Conservation (phyloP, 129 eudicot species). For the Calendula officinalis region DNA sequence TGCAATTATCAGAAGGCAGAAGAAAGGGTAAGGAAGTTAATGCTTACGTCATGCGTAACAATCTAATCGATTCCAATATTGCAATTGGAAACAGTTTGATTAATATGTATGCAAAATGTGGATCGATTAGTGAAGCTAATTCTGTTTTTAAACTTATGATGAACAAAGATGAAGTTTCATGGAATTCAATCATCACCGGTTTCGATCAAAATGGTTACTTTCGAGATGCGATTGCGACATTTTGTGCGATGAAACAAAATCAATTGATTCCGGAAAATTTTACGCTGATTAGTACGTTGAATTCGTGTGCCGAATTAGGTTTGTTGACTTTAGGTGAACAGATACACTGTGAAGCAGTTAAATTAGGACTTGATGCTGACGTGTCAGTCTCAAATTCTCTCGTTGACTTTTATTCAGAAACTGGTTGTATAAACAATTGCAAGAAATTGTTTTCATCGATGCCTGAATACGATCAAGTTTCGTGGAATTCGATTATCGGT, state of each 20-base stretch:
- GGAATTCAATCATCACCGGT: constrained; percentile 82
- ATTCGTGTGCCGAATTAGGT: constrained; percentile 73
- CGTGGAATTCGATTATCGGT: constrained; percentile 85
- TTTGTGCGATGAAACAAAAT: constrained; percentile 55
- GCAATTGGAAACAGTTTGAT: constrained; percentile 73
- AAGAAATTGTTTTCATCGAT: constrained; percentile 61
- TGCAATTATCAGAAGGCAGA: constrained; percentile 46
- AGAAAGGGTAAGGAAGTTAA: constrained; percentile 75
- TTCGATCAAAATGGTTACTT: constrained; percentile 67
- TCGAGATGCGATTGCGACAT: constrained; percentile 55
- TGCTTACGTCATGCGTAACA: constrained; percentile 54
- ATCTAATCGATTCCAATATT: constrained; percentile 45
- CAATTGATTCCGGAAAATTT: constrained; percentile 53
- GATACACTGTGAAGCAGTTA: constrained; percentile 67
- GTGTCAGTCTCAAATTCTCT: constrained; percentile 90
- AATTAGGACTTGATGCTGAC: constrained; percentile 72
- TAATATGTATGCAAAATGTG: constrained; percentile 88
- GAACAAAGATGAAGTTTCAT: constrained; percentile 63
- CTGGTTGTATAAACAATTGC: constrained; percentile 47
- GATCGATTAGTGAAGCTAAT: constrained; percentile 50
- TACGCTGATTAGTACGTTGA: constrained; percentile 73
- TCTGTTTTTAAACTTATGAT: constrained; percentile 53
- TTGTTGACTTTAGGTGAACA: constrained; percentile 66
- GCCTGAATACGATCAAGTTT: constrained; percentile 69
- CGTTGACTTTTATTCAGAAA: constrained; percentile 66